Conservation (phyloP, 2,329 filamentous ascomycete species). For the Colletotrichum paranaense region DNA sequence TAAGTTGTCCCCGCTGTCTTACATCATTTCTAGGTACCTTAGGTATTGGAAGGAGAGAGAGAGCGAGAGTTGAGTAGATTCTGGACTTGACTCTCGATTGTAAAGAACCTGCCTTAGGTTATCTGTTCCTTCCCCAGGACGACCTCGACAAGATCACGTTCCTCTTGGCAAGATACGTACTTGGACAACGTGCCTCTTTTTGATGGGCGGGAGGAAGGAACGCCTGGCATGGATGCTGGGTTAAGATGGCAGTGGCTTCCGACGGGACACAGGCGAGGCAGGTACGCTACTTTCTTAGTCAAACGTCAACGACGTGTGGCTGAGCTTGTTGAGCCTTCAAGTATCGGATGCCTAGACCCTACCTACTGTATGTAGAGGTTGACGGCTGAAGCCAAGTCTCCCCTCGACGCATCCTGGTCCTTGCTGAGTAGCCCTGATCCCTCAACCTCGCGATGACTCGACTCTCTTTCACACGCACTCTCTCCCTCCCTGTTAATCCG, state of each 20-base stretch:
- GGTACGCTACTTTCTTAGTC: background rate
- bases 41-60: background rate
- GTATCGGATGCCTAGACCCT: background rate
- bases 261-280: background rate
- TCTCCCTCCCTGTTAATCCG: background rate
- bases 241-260: background rate
- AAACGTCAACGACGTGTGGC: conserved; percentile 13
- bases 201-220: background rate
- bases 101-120: no score
- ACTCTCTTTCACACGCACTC: no score
- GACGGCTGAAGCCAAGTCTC: conserved; percentile 17
- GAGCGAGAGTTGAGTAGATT: background rate
- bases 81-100: background rate
- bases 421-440: background rate
- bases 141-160: background rate
- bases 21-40: background rate
- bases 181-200: background rate
- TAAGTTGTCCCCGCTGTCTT: background rate
- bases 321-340: conserved; percentile 1
- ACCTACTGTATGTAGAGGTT: background rate
- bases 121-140: no score
- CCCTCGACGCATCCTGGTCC: conserved; percentile 8
- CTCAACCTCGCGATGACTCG: background rate
- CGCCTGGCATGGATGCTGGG: background rate
- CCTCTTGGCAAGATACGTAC: no score